These are phyloP conservation scores for Microsporum ferrugineum DNA, from an alignment of 2,329 filamentous ascomycete genomes.

Conservation along the genomic window DNA sequence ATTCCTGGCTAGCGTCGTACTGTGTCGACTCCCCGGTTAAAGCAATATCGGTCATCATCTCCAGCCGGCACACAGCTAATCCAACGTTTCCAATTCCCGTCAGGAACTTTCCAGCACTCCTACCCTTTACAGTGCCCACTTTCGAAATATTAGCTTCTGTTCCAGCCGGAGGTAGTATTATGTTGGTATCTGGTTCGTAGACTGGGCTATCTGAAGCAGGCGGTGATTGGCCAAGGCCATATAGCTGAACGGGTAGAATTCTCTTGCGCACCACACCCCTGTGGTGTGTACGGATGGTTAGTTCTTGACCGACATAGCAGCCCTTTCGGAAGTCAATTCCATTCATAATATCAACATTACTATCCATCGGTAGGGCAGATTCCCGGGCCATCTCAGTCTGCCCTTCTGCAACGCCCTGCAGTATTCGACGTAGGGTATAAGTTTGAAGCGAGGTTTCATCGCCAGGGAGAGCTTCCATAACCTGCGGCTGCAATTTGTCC, in stretches of 20 bases:
- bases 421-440: constrained; percentile 67
- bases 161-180: constrained; percentile 27
- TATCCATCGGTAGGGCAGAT: constrained; percentile 70
- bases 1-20: constrained; percentile 52
- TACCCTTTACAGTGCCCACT: constrained; percentile 41
- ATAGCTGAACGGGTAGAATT: constrained; percentile 68
- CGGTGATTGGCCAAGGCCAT: constrained; percentile 38
- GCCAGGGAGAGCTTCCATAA: constrained; percentile 31
- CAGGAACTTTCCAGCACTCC: constrained; percentile 72
- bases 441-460: constrained; percentile 42
- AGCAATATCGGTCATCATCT: constrained; percentile 75
- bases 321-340: constrained; percentile 91
- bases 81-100: constrained; percentile 73
- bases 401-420: constrained; percentile 75
- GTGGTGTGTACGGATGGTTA: constrained; percentile 91
- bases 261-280: constrained; percentile 87
- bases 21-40: constrained; percentile 56
- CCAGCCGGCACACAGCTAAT: constrained; percentile 72
- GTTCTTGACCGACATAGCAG: constrained; percentile 92
- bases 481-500: constrained; percentile 23
- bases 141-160: constrained; percentile 42
- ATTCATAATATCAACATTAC: constrained; percentile 73
- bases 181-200: constrained; percentile 22
- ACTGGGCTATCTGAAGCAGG: constrained; percentile 41
- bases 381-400: constrained; percentile 63